Evolutionary conservation across 2,329 filamentous ascomycete species (phyloP).

Genomic region (Aspergillus jensenii): DNA sequence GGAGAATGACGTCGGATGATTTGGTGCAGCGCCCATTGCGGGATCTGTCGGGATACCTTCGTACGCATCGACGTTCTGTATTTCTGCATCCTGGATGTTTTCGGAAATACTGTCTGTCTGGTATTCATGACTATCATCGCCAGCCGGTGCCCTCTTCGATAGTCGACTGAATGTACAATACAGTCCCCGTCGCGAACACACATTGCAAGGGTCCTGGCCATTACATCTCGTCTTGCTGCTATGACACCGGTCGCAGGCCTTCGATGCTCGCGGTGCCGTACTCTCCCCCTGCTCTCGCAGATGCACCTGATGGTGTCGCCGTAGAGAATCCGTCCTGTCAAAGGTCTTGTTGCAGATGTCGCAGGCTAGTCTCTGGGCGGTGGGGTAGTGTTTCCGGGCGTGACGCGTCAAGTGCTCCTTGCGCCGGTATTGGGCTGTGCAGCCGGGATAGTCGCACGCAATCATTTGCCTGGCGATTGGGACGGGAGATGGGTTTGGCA

Average conservation of each 20-base stretch:
- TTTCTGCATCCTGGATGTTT: neutral
- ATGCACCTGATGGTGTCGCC: neutral
- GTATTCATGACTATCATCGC: neutral
- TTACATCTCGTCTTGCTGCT: neutral
- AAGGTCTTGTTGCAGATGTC: neutral
- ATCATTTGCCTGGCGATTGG: neutral
- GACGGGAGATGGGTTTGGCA: neutral
- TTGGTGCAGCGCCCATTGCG: too few relatives aligned
- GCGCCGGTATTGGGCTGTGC: conserved; percentile 15
- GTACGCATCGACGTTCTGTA: neutral
- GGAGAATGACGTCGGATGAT: neutral
- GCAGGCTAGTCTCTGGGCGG: neutral
- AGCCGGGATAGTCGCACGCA: conserved; percentile 10
- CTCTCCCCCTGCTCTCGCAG: neutral
- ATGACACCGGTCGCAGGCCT: neutral
- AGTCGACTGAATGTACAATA: neutral
- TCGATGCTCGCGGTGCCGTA: neutral
- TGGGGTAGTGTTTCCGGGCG: neutral
- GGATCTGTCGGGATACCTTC: too few relatives aligned
- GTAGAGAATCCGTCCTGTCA: neutral
- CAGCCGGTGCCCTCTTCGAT: neutral
- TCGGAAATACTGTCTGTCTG: neutral
- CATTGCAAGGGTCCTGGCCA: neutral
- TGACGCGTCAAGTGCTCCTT: conserved; percentile 20
- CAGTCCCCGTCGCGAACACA: neutral